Evolutionary conservation across 2,329 filamentous ascomycete species (phyloP).

Genomic region (Byssochlamys sp.): DNA sequence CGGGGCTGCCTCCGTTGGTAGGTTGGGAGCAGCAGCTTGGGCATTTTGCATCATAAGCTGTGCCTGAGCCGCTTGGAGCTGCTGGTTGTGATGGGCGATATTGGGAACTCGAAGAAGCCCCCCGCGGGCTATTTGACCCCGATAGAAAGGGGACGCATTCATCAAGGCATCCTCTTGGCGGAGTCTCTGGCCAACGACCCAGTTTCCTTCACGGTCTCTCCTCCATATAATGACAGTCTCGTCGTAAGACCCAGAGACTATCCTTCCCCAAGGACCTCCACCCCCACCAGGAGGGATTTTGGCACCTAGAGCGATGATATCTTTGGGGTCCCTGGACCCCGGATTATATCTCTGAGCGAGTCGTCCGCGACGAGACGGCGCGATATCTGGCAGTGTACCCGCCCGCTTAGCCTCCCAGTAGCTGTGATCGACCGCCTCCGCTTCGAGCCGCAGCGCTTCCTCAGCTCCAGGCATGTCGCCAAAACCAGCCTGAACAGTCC

Average conservation of each 20-base stretch:
- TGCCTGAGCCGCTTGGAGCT: background rate
- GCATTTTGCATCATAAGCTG: background rate
- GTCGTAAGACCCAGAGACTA: conserved; percentile 93
- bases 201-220: conserved; percentile 71
- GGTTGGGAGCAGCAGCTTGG: background rate
- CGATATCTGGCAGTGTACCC: conserved; percentile 32
- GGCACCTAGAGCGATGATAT: conserved; percentile 67
- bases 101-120: background rate
- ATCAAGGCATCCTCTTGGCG: conserved; percentile 50
- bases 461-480: conserved; percentile 75
- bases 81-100: background rate
- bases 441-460: conserved; percentile 63
- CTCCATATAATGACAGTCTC: conserved; percentile 94
- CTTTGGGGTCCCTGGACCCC: conserved; percentile 63
- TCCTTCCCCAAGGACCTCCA: conserved; percentile 80
- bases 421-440: conserved; percentile 60
- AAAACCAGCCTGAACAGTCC: conserved; percentile 90
- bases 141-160: conserved; percentile 15
- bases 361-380: conserved; percentile 41
- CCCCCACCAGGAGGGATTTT: conserved; percentile 85
- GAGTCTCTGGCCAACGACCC: conserved; percentile 67
- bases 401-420: conserved; percentile 54
- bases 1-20: background rate
- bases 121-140: conserved; percentile 2
- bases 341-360: conserved; percentile 48